Base-by-base conservation (phyloP, 768 basidiomycete genomes). In the Tulasnella sp. region DNA sequence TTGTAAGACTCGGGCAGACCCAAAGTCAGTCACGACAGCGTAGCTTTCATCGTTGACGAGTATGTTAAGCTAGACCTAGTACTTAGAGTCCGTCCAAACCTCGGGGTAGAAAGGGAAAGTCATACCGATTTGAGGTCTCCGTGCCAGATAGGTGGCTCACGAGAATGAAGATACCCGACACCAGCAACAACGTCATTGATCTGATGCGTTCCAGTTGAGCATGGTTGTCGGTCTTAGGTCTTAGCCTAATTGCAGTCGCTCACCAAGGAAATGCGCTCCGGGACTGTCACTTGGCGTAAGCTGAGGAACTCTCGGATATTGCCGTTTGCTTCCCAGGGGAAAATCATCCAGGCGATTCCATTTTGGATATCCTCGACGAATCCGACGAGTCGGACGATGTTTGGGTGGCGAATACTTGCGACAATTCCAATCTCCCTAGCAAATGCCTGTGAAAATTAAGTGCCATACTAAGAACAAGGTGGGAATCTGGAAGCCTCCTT, bases 401-500 rank as follows among this genome's bases (percentile, higher is more conserved):
- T 54, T 54, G 54, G 54, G 24, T 54, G 54, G 24, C n/a, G 54
- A 54, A 54, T n/a, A 12, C 54, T 54, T 54, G 54, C 54, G 11
- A 54, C 24, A n/a, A 54, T 54, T 54, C 54, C 54, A n/a, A 54
- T 54, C 54, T 54, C 54, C 54, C 54, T 54, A 54, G n/a, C 54
- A 11, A 54, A 54, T 7, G 54, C 54, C 54, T 54, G 54, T 9
- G n/a, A 54, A 7, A 22, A 9, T 9, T 54, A 24, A 54, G 54
- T 24, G 24, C n/a, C 24, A 6, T 9, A 54, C 22, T 54, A 22
- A 50, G 1, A 8, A 22, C 54, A 11, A 9, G 54, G 24, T 24
- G 5, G 24, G 54, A 22, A n/a, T 54, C 54, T 54, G 54, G 54
- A 54, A 54, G 7, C 6, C n/a, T 54, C 11, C 54, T 54, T 18